phyloP scores from a whole-genome alignment of 176 grass and related monocot species.

The Avena sativa region DNA sequence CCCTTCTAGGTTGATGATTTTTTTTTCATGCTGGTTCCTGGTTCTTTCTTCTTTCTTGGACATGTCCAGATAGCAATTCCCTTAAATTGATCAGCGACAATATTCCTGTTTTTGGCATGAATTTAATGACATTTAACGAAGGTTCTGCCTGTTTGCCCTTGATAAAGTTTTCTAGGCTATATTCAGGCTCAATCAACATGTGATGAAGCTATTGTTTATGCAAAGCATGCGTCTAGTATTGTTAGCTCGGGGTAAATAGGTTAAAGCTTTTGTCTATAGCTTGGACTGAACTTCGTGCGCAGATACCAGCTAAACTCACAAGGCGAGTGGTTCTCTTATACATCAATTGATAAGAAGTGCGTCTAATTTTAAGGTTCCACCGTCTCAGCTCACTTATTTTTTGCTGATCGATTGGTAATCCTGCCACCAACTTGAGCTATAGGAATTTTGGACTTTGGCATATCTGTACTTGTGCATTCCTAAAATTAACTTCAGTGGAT shows the following conservation, averaged over 20 bases:
- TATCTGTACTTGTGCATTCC: slow-evolving; percentile 36
- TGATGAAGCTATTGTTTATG: slow-evolving; percentile 11
- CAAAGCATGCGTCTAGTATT: slow-evolving; percentile 26
- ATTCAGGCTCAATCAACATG: slow-evolving; percentile 21
- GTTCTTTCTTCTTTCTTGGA: slow-evolving; percentile 53
- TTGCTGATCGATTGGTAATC: not conserved
- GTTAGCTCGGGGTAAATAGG: not conserved
- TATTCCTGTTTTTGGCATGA: slow-evolving; percentile 44
- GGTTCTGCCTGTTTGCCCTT: slow-evolving; percentile 40
- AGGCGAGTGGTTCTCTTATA: slow-evolving; percentile 36
- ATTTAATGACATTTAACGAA: slow-evolving; percentile 36
- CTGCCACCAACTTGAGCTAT: slow-evolving; percentile 37
- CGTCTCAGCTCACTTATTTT: not conserved
- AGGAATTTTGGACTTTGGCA: slow-evolving; percentile 34
- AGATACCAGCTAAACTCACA: not conserved
- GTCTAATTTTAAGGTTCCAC: not conserved
- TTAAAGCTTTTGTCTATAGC: slow-evolving; percentile 12
- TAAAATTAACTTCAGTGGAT: slow-evolving; percentile 39
- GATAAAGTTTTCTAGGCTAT: slow-evolving; percentile 34
- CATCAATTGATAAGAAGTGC: slow-evolving; percentile 13
- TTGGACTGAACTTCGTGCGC: slow-evolving; percentile 6
- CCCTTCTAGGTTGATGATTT: slow-evolving; percentile 37
- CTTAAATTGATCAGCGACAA: slow-evolving; percentile 20
- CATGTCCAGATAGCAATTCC: not conserved
- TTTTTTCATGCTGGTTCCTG: slow-evolving; percentile 50